Percentiles rank a stretch among this genome's conserved stretches.
Evolutionary conservation across 78 protist genomes (phyloP).

Genomic region (Acrasis kona): DNA sequence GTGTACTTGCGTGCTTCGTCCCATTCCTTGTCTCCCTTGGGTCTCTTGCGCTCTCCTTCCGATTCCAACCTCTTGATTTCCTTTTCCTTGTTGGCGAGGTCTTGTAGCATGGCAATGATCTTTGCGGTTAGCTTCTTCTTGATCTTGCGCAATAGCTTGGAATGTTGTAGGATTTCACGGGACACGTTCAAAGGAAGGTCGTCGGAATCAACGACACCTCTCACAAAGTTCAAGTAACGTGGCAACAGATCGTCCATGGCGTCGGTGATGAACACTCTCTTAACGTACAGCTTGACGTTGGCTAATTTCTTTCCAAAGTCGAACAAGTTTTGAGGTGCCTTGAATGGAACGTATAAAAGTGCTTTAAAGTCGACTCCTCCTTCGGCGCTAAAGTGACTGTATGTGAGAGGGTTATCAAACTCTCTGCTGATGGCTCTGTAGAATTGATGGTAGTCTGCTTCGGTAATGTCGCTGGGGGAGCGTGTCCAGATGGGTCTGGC

Average conservation of each 20-base stretch:
- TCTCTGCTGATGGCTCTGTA: constrained; percentile 80
- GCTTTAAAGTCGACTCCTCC: constrained; percentile 78
- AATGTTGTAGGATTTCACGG: constrained; percentile 93
- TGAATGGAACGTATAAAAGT: constrained; percentile 89
- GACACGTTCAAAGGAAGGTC: constrained; percentile 97
- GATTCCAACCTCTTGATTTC: constrained; percentile 34
- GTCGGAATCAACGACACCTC: constrained; percentile 96
- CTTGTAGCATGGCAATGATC: constrained; percentile 74
- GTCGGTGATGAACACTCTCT: constrained; percentile 91
- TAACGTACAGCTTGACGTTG: constrained; percentile 88
- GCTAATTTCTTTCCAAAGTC: constrained; percentile 31
- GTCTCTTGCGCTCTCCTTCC: constrained; percentile 17
- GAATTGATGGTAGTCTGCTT: constrained; percentile 90
- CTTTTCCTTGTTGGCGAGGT: constrained; percentile 35
- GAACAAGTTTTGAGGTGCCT: constrained; percentile 55
- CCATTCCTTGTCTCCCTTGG: constrained; percentile 6
- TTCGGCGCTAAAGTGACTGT: constrained; percentile 84
- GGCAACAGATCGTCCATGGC: constrained; percentile 90
- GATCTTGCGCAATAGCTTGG: constrained; percentile 55
- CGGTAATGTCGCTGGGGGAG: constrained; percentile 68
- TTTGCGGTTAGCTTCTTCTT: constrained; percentile 79
- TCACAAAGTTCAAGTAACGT: constrained; percentile 84
- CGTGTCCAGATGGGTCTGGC: constrained; percentile 96
- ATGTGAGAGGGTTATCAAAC: constrained; percentile 58
- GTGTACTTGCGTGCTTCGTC: constrained; percentile 49